phyloP scores from a whole-genome alignment of 2,329 filamentous ascomycete species.

The Colletotrichum sojae region DNA sequence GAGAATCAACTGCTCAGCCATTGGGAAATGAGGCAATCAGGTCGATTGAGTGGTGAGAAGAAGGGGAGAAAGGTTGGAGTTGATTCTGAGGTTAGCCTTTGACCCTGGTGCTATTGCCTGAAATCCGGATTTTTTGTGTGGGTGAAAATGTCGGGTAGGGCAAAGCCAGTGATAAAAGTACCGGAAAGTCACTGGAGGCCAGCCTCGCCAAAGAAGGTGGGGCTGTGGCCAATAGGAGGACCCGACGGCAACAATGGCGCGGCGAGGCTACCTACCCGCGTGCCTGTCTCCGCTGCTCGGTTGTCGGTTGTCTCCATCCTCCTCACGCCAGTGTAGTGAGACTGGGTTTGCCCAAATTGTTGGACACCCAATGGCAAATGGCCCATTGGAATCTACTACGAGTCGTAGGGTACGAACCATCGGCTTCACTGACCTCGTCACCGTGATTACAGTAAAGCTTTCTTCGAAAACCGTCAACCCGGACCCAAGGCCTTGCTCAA shows the following conservation, averaged over 20 bases:
- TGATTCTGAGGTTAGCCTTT: constrained; percentile 46
- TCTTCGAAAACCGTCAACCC: too few relatives aligned
- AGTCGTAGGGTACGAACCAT: too few relatives aligned
- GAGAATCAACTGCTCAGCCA: constrained; percentile 96
- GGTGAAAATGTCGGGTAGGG: constrained; percentile 53
- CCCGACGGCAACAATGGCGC: neutral
- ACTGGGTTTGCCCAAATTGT: too few relatives aligned
- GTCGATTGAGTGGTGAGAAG: constrained; percentile 57
- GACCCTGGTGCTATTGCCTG: constrained; percentile 40
- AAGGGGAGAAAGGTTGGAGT: constrained; percentile 49
- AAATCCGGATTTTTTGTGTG: constrained; percentile 66
- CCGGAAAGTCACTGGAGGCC: neutral
- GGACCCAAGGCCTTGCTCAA: constrained; percentile 25
- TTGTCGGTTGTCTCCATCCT: too few relatives aligned
- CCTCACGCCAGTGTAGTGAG: too few relatives aligned
- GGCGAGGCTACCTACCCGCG: constrained; percentile 27
- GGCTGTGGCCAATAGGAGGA: constrained; percentile 23
- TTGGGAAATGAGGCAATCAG: constrained; percentile 65
- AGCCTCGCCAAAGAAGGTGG: constrained; percentile 31
- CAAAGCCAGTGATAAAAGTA: constrained; percentile 13
- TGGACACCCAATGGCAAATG: too few relatives aligned
- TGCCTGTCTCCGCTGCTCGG: constrained; percentile 40
- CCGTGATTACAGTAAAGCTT: too few relatives aligned
- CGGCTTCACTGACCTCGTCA: too few relatives aligned
- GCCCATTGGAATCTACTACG: too few relatives aligned